These are phyloP conservation scores for Cokeromyces recurvatus DNA, from an alignment of 371 early-diverging fungal species.

Conservation along the genomic window DNA sequence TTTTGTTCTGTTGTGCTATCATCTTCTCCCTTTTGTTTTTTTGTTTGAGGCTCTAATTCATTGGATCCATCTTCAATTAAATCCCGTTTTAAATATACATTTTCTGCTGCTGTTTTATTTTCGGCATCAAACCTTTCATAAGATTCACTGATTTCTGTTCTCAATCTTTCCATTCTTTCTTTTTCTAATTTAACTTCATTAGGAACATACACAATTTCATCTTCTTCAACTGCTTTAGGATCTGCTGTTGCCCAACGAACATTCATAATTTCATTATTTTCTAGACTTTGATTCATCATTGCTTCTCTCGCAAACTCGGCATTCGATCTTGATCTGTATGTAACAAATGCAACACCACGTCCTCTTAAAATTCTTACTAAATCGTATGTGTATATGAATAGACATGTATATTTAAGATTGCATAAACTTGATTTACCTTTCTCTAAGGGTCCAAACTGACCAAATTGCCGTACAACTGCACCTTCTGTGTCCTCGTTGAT, in stretches of 20 bases:
- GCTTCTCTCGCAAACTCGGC: conserved; percentile 92
- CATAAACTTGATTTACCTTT: conserved; percentile 50
- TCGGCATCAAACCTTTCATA: conserved; percentile 46
- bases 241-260: conserved; percentile 83
- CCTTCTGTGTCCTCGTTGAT: conserved; percentile 54
- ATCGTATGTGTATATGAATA: too few relatives aligned
- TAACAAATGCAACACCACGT: conserved; percentile 80
- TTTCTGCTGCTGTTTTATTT: conserved; percentile 54
- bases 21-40: conserved; percentile 26
- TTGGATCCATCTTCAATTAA: conserved; percentile 35
- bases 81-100: conserved; percentile 30
- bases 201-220: too few relatives aligned
- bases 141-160: conserved; percentile 29
- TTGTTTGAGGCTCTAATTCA: conserved; percentile 31
- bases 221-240: conserved; percentile 59
- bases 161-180: conserved; percentile 16
- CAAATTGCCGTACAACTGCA: conserved; percentile 66
- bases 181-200: background rate
- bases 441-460: conserved; percentile 77
- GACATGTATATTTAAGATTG: background rate
- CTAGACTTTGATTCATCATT: conserved; percentile 80
- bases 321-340: conserved; percentile 61
- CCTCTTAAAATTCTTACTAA: conserved; percentile 54
- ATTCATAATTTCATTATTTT: conserved; percentile 55
- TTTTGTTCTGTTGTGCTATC: conserved; percentile 16